A percentile compares a stretch with the other conserved stretches of the same genome.
Evolutionary conservation across 208 protist species (phyloP).

Genomic region (Borovskyia barvae): DNA sequence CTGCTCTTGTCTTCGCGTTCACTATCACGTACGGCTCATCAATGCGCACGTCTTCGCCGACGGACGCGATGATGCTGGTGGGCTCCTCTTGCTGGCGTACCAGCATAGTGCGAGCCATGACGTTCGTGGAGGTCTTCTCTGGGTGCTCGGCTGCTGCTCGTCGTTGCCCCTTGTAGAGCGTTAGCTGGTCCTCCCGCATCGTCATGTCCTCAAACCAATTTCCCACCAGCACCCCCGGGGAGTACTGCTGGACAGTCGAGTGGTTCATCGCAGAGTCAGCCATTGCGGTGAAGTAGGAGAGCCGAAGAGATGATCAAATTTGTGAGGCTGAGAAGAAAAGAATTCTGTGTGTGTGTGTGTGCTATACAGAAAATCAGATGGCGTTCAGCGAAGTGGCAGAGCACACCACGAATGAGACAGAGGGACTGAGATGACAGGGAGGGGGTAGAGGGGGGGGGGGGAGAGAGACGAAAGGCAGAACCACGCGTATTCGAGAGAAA

Average conservation of each 20-base stretch:
- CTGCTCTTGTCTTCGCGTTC: constrained; percentile 39
- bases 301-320: too few species aligned
- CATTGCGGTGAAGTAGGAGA: neutral
- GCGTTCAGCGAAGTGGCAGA: neutral
- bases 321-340: neutral
- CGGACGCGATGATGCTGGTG: constrained; percentile 17
- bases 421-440: neutral
- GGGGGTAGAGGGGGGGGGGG: neutral
- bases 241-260: constrained; percentile 58
- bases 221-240: constrained; percentile 77
- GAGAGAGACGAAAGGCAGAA: too few species aligned
- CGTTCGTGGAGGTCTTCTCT: neutral
- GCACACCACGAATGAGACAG: neutral
- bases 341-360: constrained; percentile 1
- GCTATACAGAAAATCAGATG: neutral
- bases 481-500: neutral
- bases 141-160: neutral
- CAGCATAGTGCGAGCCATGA: constrained; percentile 1
- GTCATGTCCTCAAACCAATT: constrained; percentile 90
- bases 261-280: constrained; percentile 27
- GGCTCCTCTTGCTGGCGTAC: constrained; percentile 29
- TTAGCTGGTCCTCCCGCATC: constrained; percentile 63
- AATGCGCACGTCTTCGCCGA: constrained; percentile 45
- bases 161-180: constrained; percentile 42
- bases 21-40: constrained; percentile 52